Percentiles rank a stretch among this genome's conserved stretches.
These are phyloP conservation scores for Tetrahymena elliotti DNA, from an alignment of 73 alveolate genomes.

Conservation along the genomic window DNA sequence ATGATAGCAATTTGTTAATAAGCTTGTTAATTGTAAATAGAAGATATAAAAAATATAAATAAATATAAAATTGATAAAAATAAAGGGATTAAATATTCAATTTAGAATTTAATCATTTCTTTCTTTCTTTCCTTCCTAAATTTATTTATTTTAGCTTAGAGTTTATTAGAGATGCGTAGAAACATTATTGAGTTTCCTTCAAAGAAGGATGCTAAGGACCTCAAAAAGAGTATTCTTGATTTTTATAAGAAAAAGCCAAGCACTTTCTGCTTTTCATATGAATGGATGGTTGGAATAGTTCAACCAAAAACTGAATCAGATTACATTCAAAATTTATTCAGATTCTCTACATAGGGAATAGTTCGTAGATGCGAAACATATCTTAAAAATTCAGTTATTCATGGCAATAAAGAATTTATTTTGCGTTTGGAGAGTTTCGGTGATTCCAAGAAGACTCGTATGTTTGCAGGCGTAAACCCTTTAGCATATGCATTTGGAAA, in stretches of 20 bases:
- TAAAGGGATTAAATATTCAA: background rate
- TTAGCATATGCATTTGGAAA: constrained; percentile 45
- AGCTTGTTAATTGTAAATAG: background rate
- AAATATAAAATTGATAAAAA: background rate
- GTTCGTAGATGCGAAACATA: constrained; percentile 29
- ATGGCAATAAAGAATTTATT: constrained; percentile 19
- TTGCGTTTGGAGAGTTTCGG: constrained; percentile 26
- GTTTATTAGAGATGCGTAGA: background rate
- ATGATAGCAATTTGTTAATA: background rate
- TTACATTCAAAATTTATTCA: background rate
- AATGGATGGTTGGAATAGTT: background rate
- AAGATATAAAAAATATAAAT: background rate
- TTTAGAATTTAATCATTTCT: background rate
- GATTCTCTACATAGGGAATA: constrained; percentile 6
- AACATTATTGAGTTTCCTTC: background rate
- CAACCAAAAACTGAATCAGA: background rate
- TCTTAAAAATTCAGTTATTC: constrained; percentile 11
- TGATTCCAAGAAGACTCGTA: constrained; percentile 11
- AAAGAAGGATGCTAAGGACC: background rate
- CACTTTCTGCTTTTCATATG: background rate
- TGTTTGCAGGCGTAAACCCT: constrained; percentile 33
- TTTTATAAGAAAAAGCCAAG: background rate
- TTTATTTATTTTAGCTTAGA: background rate
- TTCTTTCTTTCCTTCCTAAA: background rate
- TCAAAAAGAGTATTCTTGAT: background rate